phyloP scores from a whole-genome alignment of 345 rosid genomes.

The Lagerstroemia speciosa region DNA sequence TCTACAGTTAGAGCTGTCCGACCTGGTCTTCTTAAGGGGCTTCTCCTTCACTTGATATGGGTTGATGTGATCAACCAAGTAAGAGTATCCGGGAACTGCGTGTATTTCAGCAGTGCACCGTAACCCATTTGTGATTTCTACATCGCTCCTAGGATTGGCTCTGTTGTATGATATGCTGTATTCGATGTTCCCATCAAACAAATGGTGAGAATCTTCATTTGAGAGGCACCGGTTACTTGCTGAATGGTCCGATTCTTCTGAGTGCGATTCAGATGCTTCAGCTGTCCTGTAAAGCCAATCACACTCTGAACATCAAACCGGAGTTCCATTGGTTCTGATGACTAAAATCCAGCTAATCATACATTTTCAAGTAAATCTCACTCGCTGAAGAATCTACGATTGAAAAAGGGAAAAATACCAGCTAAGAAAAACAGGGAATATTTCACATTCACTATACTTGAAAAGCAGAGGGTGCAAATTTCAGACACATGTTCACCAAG shows the following conservation, averaged over 20 bases:
- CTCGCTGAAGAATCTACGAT: too few relatives aligned
- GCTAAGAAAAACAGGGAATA: neutral
- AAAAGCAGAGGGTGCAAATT: neutral
- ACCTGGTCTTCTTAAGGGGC: slow-evolving; percentile 37
- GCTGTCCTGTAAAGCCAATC: slow-evolving; percentile 46
- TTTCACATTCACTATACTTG: neutral
- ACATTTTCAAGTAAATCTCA: too few relatives aligned
- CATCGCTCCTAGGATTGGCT: slow-evolving; percentile 29
- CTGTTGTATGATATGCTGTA: slow-evolving; percentile 65
- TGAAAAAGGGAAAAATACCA: neutral
- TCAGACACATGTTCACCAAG: slow-evolving; percentile 3
- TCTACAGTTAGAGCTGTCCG: slow-evolving; percentile 22
- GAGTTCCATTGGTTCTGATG: neutral
- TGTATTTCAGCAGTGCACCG: slow-evolving; percentile 34
- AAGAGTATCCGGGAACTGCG: slow-evolving; percentile 45
- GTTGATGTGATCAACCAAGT: slow-evolving; percentile 38
- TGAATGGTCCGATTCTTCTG: slow-evolving; percentile 54
- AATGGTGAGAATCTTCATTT: slow-evolving; percentile 51
- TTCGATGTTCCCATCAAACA: slow-evolving; percentile 46
- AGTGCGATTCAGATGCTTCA: slow-evolving; percentile 32
- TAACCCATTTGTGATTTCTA: slow-evolving; percentile 36
- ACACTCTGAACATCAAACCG: slow-evolving; percentile 4
- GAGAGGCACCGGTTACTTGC: slow-evolving; percentile 37
- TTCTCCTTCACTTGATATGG: slow-evolving; percentile 23
- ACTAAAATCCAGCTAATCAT: neutral